A percentile compares a stretch with the other conserved stretches of the same genome.
These are phyloP conservation scores for Neofusicoccum sp. DNA, from an alignment of 2,329 filamentous ascomycete species.

Conservation along the genomic window DNA sequence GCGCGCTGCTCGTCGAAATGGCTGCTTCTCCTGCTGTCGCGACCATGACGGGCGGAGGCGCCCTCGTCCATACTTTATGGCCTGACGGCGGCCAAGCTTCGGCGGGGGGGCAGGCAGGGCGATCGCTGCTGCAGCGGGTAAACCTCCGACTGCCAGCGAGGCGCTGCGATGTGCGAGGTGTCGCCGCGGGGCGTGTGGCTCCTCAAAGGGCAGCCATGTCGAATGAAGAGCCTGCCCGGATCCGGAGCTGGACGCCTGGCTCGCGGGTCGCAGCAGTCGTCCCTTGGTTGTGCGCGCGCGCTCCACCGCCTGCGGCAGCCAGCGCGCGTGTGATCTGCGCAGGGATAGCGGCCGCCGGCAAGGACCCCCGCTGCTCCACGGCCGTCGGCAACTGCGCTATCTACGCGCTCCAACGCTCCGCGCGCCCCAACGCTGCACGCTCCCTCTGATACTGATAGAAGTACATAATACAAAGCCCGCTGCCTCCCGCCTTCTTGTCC, in stretches of 20 bases:
- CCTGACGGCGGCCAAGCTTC: background rate
- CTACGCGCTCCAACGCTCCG: slow-evolving; percentile 3
- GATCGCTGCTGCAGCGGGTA: background rate
- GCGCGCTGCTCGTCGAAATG: slow-evolving; percentile 38
- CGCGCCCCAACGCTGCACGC: background rate
- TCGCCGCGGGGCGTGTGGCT: background rate
- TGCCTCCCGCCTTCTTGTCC: background rate
- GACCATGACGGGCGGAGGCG: background rate
- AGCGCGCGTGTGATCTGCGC: slow-evolving; percentile 4
- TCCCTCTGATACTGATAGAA: background rate
- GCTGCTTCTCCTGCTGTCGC: slow-evolving; percentile 24
- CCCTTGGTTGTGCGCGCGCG: background rate
- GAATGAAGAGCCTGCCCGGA: background rate
- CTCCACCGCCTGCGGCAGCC: background rate
- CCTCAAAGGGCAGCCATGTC: background rate
- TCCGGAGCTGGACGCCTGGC: background rate
- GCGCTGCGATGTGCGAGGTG: background rate
- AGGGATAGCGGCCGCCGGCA: slow-evolving; percentile 3
- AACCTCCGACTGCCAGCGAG: background rate
- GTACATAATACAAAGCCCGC: background rate
- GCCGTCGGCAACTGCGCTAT: slow-evolving; percentile 4
- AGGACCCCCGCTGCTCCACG: slow-evolving; percentile 7
- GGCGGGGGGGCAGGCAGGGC: background rate
- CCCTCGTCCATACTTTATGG: background rate
- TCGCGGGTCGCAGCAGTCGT: background rate